These are phyloP conservation scores for Plenodomus biglobosus DNA, from an alignment of 2,329 filamentous ascomycete species.

Conservation along the genomic window DNA sequence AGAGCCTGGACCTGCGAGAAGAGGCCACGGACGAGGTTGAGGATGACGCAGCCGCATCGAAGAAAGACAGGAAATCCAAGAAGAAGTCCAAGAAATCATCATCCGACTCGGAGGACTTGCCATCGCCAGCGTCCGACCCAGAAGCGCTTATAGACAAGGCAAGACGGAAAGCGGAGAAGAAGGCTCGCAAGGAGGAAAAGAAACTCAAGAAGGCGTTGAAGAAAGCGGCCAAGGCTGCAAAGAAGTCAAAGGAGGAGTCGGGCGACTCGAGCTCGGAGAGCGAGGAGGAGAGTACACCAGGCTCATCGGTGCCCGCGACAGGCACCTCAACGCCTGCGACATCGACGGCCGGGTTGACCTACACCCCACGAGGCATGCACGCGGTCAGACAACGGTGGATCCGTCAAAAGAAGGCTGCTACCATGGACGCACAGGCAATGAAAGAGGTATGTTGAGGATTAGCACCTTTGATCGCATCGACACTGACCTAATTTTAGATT, in stretches of 20 bases:
- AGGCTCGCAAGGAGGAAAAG: conserved; percentile 49
- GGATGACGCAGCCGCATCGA: conserved; percentile 19
- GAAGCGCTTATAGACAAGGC: conserved; percentile 49
- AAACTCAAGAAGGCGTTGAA: conserved; percentile 53
- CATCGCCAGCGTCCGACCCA: conserved; percentile 19
- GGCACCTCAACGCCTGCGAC: conserved; percentile 44
- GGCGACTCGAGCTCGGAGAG: conserved; percentile 32
- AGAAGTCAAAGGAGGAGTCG: conserved; percentile 25
- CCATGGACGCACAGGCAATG: conserved; percentile 77
- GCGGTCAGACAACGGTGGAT: conserved; percentile 80
- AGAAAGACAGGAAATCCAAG: conserved; percentile 41
- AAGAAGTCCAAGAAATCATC: conserved; percentile 29
- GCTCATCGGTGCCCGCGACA: conserved; percentile 39
- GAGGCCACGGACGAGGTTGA: conserved; percentile 27
- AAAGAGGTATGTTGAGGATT: conserved; percentile 66
- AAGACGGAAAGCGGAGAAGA: conserved; percentile 47
- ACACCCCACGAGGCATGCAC: conserved; percentile 62
- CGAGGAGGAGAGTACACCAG: conserved; percentile 33
- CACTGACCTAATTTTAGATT: conserved; percentile 30
- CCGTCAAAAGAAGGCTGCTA: conserved; percentile 80
- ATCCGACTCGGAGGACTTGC: conserved; percentile 19
- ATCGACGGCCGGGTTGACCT: conserved; percentile 30
- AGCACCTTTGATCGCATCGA: neutral
- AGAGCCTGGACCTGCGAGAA: conserved; percentile 37
- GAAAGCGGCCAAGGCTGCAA: conserved; percentile 48